Evolutionary conservation across 495 filamentous ascomycete genomes (phyloP).

Genomic region (Echria macrotheca): DNA sequence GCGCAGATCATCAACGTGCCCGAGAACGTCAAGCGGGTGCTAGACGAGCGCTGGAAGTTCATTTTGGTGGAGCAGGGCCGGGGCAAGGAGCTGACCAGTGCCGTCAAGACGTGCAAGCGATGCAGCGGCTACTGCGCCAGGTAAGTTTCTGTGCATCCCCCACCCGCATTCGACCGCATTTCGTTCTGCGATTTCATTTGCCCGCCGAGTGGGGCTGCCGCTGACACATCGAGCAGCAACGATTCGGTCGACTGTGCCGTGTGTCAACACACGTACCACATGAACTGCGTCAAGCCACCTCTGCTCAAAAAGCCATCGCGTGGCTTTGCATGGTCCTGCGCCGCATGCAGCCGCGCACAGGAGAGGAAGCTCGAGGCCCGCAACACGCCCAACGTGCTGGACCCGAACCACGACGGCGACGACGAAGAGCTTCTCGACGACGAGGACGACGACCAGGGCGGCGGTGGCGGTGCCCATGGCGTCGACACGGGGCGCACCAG

Average conservation of each 20-base stretch:
- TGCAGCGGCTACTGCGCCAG: slow-evolving; percentile 85
- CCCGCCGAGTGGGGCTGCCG: slow-evolving; percentile 1
- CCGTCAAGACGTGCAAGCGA: slow-evolving; percentile 92
- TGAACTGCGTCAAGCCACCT: slow-evolving; percentile 93
- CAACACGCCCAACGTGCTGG: slow-evolving; percentile 65
- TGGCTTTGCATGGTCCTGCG: slow-evolving; percentile 97
- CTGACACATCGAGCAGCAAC: slow-evolving; percentile 51
- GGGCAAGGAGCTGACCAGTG: slow-evolving; percentile 91
- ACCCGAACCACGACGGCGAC: slow-evolving; percentile 23
- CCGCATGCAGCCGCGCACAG: slow-evolving; percentile 87
- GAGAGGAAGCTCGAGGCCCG: slow-evolving; percentile 89
- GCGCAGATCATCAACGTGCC: slow-evolving; percentile 94
- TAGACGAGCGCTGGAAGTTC: slow-evolving; percentile 93
- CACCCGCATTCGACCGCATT: background rate
- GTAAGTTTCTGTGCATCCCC: slow-evolving; percentile 45
- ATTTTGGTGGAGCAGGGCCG: slow-evolving; percentile 87
- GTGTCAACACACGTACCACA: slow-evolving; percentile 92
- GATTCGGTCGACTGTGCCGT: slow-evolving; percentile 97
- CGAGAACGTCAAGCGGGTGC: slow-evolving; percentile 82
- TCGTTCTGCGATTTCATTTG: slow-evolving; percentile 6
- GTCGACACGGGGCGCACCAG: slow-evolving; percentile 59
- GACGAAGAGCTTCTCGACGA: slow-evolving; percentile 49
- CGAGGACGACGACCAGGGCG: slow-evolving; percentile 83
- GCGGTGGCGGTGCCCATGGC: slow-evolving; percentile 77
- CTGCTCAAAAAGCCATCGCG: slow-evolving; percentile 94